Percentiles rank a stretch among this genome's conserved stretches.
These are phyloP conservation scores for Coccinonectria pachysandricola DNA, from an alignment of 2,329 filamentous ascomycete species.

Conservation along the genomic window DNA sequence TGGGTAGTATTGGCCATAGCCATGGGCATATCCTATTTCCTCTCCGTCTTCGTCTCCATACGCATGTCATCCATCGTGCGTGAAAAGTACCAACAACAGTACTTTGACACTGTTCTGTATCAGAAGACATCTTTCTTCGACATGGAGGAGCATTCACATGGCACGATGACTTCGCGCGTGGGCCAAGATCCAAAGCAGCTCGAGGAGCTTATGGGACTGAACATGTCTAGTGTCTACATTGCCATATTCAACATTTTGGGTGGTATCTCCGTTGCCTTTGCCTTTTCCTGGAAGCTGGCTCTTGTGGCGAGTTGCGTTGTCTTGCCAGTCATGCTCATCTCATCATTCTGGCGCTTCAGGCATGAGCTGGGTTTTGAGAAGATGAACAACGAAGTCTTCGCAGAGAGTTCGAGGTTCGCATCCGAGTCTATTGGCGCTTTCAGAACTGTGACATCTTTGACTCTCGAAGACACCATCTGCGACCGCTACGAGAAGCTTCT, in stretches of 20 bases:
- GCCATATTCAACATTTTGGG: slow-evolving; percentile 57
- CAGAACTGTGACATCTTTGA: slow-evolving; percentile 60
- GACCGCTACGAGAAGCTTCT: slow-evolving; percentile 51
- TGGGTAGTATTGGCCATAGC: slow-evolving; percentile 49
- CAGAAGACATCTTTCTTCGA: slow-evolving; percentile 54
- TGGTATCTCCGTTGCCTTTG: slow-evolving; percentile 55
- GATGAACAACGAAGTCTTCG: slow-evolving; percentile 58
- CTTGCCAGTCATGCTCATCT: slow-evolving; percentile 37
- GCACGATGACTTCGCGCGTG: slow-evolving; percentile 47
- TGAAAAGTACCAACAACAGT: slow-evolving; percentile 47
- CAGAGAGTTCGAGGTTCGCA: slow-evolving; percentile 63
- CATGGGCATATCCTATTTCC: slow-evolving; percentile 43
- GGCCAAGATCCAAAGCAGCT: slow-evolving; percentile 48
- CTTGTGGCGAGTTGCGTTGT: slow-evolving; percentile 55
- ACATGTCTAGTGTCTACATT: slow-evolving; percentile 52
- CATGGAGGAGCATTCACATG: slow-evolving; percentile 46
- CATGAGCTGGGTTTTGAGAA: slow-evolving; percentile 59
- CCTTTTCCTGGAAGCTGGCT: slow-evolving; percentile 68
- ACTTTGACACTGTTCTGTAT: slow-evolving; percentile 49
- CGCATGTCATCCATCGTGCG: slow-evolving; percentile 38
- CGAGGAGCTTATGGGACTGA: slow-evolving; percentile 52
- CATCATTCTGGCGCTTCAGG: slow-evolving; percentile 41
- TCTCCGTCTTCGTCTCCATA: slow-evolving; percentile 27
- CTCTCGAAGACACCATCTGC: slow-evolving; percentile 56
- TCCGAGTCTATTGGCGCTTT: slow-evolving; percentile 66